Evolutionary conservation across 148 eudicot genomes (phyloP), one percentile per base, ranked within the genome.

Genomic region (Tetragonia tetragonoides): DNA sequence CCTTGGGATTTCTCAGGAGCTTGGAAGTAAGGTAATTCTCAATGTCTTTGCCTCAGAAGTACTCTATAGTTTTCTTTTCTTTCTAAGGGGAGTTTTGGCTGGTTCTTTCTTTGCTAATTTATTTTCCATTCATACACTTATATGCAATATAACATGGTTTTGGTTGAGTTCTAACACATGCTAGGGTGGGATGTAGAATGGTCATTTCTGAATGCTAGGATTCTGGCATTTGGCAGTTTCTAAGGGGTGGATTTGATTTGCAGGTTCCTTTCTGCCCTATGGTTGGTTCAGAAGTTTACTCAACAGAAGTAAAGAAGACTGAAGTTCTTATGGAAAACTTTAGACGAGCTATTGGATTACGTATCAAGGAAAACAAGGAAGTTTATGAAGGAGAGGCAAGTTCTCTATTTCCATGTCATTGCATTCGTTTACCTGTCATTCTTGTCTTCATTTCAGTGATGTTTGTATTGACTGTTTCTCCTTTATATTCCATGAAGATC

Each of bases 201-300:
- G 54, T 44, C 39, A 14, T 51, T 70, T 57, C 62, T 71, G 20
- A 7, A 59, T 24, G 17, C 11, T 16, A 17, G 51, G n/a, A 41
- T 61, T 10, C 11, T 49, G 11, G 9, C 11, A 49, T 68, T 54
- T 69, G 53, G 21, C 20, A 7, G 46, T 20, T 60, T 70, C n/a
- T 47, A 57, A 49, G 57, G 38, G 57, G 61, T 49, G 15, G 76
- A 47, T 40, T 62, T 46, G 4, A 20, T 65, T 77, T 68, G 61
- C 73, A 93, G 99, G 99, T 96, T 76, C 97, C 99, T 1, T 96
- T 96, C 72, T 96, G 98, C 81, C 99, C 99, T 68, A 96, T 96
- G 99, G 99, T 96, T 75, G 99, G 99, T 28, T 96, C 99, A 59
- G 99, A 96, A 82, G 98, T 96, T 12, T 96, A 93, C 87, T 93